A percentile compares a stretch with the other conserved stretches of the same genome.
Conservation (phyloP, 192 early-diverging fungal species). For the Podila clonocystis region DNA sequence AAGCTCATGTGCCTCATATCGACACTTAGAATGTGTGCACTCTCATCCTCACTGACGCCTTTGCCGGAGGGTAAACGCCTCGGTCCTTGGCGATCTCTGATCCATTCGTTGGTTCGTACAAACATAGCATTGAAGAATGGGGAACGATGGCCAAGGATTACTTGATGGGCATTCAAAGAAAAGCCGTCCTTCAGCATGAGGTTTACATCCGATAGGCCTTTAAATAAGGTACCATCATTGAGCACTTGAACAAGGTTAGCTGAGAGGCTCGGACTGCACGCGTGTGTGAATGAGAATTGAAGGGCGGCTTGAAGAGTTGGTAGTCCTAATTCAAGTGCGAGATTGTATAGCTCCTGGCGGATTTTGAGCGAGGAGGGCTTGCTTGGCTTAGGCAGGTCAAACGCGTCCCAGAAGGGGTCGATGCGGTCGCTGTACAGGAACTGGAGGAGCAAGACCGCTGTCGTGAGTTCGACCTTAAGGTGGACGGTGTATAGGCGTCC, state of each 20-base stretch:
- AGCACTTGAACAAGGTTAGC: slow-evolving; percentile 27
- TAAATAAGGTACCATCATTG: background rate
- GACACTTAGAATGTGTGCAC: slow-evolving; percentile 40
- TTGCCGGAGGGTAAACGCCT: background rate
- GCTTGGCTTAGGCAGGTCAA: slow-evolving; percentile 11
- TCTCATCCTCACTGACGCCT: background rate
- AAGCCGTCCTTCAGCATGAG: slow-evolving; percentile 47
- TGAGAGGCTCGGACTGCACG: slow-evolving; percentile 35
- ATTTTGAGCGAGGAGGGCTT: slow-evolving; percentile 26
- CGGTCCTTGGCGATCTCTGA: slow-evolving; percentile 29
- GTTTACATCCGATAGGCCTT: slow-evolving; percentile 20
- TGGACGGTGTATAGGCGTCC: slow-evolving; percentile 18
- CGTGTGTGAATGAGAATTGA: slow-evolving; percentile 49
- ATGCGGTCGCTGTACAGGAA: slow-evolving; percentile 64
- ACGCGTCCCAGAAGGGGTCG: slow-evolving; percentile 54
- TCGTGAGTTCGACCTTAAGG: slow-evolving; percentile 39
- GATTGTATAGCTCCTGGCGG: slow-evolving; percentile 49
- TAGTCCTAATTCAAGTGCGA: slow-evolving; percentile 43
- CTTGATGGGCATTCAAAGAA: slow-evolving; percentile 53
- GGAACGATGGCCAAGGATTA: slow-evolving; percentile 65
- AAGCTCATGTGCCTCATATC: slow-evolving; percentile 60
- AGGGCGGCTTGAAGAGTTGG: slow-evolving; percentile 53
- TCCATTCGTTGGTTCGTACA: slow-evolving; percentile 59
- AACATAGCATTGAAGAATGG: slow-evolving; percentile 76
- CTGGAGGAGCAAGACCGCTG: slow-evolving; percentile 58